Base-by-base conservation (phyloP, 768 basidiomycete genomes). In the Holtermannia corniformis region DNA sequence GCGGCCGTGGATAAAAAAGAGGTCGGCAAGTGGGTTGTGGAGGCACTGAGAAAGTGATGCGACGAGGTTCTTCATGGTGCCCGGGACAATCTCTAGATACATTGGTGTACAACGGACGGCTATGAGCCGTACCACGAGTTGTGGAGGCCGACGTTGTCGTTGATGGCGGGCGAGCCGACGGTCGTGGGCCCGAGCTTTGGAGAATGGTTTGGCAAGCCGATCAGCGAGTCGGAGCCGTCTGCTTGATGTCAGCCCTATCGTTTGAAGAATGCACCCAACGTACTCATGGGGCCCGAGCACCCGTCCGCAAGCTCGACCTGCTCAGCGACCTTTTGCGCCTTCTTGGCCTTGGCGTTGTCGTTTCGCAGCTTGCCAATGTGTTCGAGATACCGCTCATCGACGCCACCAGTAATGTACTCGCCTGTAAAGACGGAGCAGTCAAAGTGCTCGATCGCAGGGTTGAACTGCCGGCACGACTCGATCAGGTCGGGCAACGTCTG, bases 361-460 rank as follows among this genome's bases (percentile, higher is more conserved):
- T 85, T 84, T 19, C 95, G 80, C 51, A 88, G 65, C 32, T 74
- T 76, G 71, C 96, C 88, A 40, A 99, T 65, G 55, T 81, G 76
- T 32, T 75, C 70, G 45, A 99, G 76, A 74, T 99, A 97, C 43
- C 66, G 77, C 59, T 87, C 85, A 61, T 87, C 82, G 22, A 99
- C 85, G 14, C 85, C 86, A 16, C 95, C 93, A 1, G 93, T 99
- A 47, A 97, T 81, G 70, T 99, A 99, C 69, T 95, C 82, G 43
- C 95, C 95, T 7, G 87, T 89, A 74, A 97, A 99, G 21, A 99
- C 93, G 13, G 93, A 96, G 74, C 93, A 97, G 66, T 99, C 95
- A 67, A 97, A 95, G 5, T 76, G 72, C 48, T 75, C 70, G 66
- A 99, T 85, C 14, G 73, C 68, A 0, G 84, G 80, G 70, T 95